Evolutionary conservation across 2,329 filamentous ascomycete genomes (phyloP).

Genomic region (Monilinia laxa): DNA sequence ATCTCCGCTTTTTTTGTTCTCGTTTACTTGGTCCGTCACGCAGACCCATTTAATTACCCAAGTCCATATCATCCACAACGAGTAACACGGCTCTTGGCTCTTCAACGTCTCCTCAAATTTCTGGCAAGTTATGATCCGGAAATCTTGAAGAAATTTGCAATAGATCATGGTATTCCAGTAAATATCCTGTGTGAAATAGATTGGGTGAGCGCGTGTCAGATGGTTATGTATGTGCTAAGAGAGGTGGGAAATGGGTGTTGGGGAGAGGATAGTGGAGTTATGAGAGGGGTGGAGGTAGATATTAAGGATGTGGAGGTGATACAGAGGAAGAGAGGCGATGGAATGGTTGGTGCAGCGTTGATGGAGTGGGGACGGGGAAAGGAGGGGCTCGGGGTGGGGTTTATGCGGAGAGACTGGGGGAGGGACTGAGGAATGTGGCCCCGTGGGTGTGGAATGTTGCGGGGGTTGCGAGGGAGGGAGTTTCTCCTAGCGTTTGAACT

Average conservation of each 20-base stretch:
- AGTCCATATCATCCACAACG: constrained; percentile 53
- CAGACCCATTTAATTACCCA: constrained; percentile 52
- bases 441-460: constrained; percentile 8
- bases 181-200: constrained; percentile 25
- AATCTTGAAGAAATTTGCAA: constrained; percentile 20
- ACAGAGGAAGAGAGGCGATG: neutral
- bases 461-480: neutral
- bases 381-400: neutral
- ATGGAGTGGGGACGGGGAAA: constrained; percentile 8
- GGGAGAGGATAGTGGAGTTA: constrained; percentile 12
- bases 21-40: constrained; percentile 37
- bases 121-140: constrained; percentile 45
- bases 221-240: constrained; percentile 13
- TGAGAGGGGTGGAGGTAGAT: constrained; percentile 14
- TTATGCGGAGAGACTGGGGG: constrained; percentile 6
- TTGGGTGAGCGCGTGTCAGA: constrained; percentile 16
- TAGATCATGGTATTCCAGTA: neutral
- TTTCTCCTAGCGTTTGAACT: neutral
- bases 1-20: constrained; percentile 50
- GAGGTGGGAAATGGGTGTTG: constrained; percentile 15
- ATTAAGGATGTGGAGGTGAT: constrained; percentile 14
- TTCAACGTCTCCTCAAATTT: constrained; percentile 54
- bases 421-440: neutral
- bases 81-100: constrained; percentile 51
- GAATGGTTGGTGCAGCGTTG: neutral